phyloP scores from a whole-genome alignment of 208 protist species.

The Trypanosoma grayi region DNA sequence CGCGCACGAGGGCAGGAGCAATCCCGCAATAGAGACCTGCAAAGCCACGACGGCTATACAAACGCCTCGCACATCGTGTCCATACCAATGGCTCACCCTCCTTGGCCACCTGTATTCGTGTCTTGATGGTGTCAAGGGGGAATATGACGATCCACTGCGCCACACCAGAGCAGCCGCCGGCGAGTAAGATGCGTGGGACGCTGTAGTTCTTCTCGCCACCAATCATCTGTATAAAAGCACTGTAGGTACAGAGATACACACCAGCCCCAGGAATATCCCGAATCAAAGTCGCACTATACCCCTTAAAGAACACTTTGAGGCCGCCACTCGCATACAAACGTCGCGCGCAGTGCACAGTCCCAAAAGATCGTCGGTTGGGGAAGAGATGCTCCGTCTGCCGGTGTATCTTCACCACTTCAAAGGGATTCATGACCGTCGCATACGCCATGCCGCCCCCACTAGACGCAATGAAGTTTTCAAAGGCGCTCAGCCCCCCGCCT shows the following conservation, averaged over 20 bases:
- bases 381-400: slow-evolving; percentile 24
- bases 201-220: slow-evolving; percentile 15
- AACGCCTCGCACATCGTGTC: slow-evolving; percentile 18
- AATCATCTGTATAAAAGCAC: slow-evolving; percentile 14
- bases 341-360: slow-evolving; percentile 24
- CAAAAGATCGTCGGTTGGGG: slow-evolving; percentile 22
- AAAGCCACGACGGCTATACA: slow-evolving; percentile 19
- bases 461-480: slow-evolving; percentile 28
- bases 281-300: slow-evolving; percentile 23
- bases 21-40: slow-evolving; percentile 24
- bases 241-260: slow-evolving; percentile 26
- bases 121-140: slow-evolving; percentile 90
- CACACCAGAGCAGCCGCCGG: slow-evolving; percentile 63
- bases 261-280: slow-evolving; percentile 24
- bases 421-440: slow-evolving; percentile 27
- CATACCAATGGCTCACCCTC: slow-evolving; percentile 6
- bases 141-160: slow-evolving; percentile 78
- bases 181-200: slow-evolving; percentile 37
- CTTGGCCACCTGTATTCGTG: slow-evolving; percentile 59
- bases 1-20: slow-evolving; percentile 19
- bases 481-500: slow-evolving; percentile 16
- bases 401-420: slow-evolving; percentile 30
- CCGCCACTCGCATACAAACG: slow-evolving; percentile 17
- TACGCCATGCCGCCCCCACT: slow-evolving; percentile 22
- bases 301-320: slow-evolving; percentile 22